Evolutionary conservation across 1,284 basidiomycete genomes (phyloP), one percentile per base, ranked within the genome.

Genomic region (Papiliotrema flavescens): DNA sequence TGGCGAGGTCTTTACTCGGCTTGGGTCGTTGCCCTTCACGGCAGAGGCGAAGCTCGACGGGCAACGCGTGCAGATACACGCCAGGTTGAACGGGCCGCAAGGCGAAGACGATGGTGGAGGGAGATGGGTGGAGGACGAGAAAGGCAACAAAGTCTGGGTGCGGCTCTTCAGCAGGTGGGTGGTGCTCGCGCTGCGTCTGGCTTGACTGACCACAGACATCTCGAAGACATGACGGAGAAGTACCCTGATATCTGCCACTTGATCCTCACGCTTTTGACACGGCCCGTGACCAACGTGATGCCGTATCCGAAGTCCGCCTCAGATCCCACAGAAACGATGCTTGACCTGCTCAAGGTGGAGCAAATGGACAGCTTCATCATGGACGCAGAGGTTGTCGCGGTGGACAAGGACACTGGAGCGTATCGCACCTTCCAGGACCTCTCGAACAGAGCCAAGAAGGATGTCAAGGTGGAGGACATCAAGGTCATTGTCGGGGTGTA

Each of bases 381-480:
- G 52, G 96, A 99, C 73, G 87, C 92, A 4, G 96, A 99, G 73
- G 93, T 93, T 8, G 95, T 98, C 11, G 96, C 96, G 0, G 89
- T 97, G 74, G 92, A 98, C 76, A 85, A 85, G 62, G 83, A 83
- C 43, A 89, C 85, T 0, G 85, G 84, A 40, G 87, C 87, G 59
- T 81, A 98, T 46, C 85, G 97, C 80, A 95, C 95, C 0, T 99
- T 99, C 83, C 96, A 99, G 76, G 95, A 98, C 69, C 83, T 99
- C 5, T 92, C 90, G 63, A 87, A 86, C 62, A 83, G 96, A 49
- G 98, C 98, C 68, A 87, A 96, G 54, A 99, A 99, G 77, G 96
- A 98, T 64, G 96, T 98, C 66, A 91, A 89, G 70, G 84, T 94
- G 0, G 90, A 94, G 70, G 94, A 98, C 70, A 94, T 99, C 69